phyloP scores from a whole-genome alignment of 306 rosid species.

The Echinosophora koreensis region DNA sequence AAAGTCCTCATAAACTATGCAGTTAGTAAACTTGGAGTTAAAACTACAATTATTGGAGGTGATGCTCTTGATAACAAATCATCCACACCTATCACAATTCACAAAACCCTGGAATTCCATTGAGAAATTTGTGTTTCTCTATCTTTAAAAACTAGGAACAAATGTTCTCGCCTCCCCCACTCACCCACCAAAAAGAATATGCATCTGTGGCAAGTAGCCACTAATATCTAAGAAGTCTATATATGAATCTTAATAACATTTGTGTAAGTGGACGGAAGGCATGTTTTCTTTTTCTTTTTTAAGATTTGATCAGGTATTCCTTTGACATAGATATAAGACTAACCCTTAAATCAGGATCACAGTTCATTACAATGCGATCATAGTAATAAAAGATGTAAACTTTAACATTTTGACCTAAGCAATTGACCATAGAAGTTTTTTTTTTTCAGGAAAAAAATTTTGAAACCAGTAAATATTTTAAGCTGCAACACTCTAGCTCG shows the following conservation, averaged over 20 bases:
- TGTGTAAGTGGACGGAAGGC: neutral
- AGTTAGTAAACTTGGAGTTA: constrained; percentile 40
- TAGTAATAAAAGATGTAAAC: too few species aligned
- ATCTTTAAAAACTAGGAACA: constrained; percentile 10
- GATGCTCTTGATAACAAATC: neutral
- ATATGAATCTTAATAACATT: neutral
- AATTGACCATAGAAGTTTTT: neutral
- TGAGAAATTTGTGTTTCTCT: neutral
- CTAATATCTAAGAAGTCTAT: neutral
- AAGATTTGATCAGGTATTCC: too few species aligned
- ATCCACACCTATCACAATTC: neutral
- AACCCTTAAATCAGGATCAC: too few species aligned
- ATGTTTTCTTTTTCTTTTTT: neutral
- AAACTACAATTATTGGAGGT: constrained; percentile 12
- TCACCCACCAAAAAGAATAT: neutral
- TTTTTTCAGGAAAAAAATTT: too few species aligned
- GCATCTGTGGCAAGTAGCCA: neutral
- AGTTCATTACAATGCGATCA: too few species aligned
- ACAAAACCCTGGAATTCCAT: neutral
- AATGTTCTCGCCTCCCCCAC: neutral
- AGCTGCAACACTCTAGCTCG: neutral
- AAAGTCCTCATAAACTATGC: constrained; percentile 36
- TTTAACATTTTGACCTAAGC: neutral
- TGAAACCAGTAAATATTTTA: neutral
- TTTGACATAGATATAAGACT: too few species aligned